Percentiles rank a stretch among this genome's conserved stretches.
phyloP scores from a whole-genome alignment of 164 flowering plant genomes.

The Cinnamomum chago region DNA sequence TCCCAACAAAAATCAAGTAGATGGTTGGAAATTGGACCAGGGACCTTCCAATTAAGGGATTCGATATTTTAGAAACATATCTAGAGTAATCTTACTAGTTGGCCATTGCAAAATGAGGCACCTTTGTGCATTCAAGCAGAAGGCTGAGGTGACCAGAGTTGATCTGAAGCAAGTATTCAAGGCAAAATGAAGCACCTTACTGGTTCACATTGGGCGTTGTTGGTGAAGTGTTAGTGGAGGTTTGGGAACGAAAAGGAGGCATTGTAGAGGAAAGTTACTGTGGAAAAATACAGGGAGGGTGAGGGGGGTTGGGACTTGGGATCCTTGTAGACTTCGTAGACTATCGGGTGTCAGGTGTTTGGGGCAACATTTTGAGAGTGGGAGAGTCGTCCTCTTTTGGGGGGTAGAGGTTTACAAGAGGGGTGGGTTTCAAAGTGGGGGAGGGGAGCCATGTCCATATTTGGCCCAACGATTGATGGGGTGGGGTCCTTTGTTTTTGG shows the following conservation, averaged over 20 bases:
- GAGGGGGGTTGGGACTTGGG: neutral
- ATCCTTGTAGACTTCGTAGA: neutral
- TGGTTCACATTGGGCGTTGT: neutral
- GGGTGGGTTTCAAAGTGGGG: neutral
- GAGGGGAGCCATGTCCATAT: neutral
- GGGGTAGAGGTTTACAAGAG: neutral
- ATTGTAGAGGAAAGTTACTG: neutral
- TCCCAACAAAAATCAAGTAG: no score
- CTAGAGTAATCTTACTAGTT: no score
- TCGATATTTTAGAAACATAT: no score
- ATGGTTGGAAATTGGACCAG: no score
- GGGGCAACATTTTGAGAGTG: neutral
- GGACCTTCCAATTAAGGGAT: no score
- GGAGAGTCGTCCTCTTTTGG: neutral
- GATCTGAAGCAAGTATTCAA: no score
- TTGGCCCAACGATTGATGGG: neutral
- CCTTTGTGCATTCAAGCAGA: no score
- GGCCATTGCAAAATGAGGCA: no score
- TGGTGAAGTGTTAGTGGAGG: neutral
- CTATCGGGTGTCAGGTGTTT: neutral
- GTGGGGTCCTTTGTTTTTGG: neutral
- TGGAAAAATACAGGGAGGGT: neutral
- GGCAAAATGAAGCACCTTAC: no score
- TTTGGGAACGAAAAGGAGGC: neutral
- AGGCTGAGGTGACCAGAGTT: no score